phyloP scores from a whole-genome alignment of 2,329 filamentous ascomycete species.

The Neopestalotiopsis sp. region DNA sequence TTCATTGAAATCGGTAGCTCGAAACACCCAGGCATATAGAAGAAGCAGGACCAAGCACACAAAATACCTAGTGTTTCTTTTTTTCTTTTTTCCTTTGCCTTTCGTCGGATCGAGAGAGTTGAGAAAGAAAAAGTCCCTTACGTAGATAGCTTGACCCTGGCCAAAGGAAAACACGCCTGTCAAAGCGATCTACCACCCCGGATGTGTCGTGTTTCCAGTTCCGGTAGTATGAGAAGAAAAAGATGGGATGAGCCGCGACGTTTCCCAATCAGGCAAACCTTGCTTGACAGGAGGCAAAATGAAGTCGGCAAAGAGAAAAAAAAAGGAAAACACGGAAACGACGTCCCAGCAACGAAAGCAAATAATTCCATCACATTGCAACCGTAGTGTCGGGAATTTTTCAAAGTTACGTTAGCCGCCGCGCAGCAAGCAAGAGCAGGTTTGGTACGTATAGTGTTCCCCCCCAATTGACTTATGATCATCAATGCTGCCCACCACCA shows the following conservation, averaged over 20 bases:
- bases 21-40: not conserved
- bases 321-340: not conserved
- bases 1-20: not conserved
- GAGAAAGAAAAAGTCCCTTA: no score
- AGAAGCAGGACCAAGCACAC: not conserved
- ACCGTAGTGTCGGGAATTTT: not conserved
- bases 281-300: conserved; percentile 11
- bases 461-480: not conserved
- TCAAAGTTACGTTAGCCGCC: not conserved
- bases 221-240: not conserved
- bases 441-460: not conserved
- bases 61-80: not conserved
- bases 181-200: conserved; percentile 1
- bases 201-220: conserved; percentile 7
- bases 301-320: not conserved
- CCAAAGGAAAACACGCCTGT: not conserved
- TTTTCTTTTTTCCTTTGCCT: not conserved
- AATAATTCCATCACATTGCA: not conserved
- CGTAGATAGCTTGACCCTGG: not conserved
- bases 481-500: not conserved
- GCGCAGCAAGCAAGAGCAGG: not conserved
- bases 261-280: conserved; percentile 8
- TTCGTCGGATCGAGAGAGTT: no score
- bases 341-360: no score
- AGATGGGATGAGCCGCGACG: not conserved